Percentiles rank a stretch among this genome's conserved stretches.
Evolutionary conservation across 805 yeast genomes (phyloP).

Genomic region (Wickerhamiella sorbophila): DNA sequence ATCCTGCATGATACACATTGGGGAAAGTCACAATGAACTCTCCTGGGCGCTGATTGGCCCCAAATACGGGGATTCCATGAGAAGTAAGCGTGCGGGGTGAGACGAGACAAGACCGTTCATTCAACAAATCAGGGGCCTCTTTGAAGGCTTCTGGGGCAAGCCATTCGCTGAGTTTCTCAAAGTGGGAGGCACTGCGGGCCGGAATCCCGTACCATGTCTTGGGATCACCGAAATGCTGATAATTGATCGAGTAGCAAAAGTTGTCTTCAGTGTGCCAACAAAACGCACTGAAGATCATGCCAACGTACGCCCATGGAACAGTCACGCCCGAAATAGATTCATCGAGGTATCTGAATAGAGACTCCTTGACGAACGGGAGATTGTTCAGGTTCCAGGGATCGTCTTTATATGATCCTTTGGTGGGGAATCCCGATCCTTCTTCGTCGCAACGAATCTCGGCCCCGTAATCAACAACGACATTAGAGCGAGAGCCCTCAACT

Average conservation of each 20-base stretch:
- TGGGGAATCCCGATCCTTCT: neutral
- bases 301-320: slow-evolving; percentile 87
- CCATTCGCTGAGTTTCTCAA: slow-evolving; percentile 47
- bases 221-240: slow-evolving; percentile 78
- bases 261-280: slow-evolving; percentile 98
- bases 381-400: slow-evolving; percentile 28
- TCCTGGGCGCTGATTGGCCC: slow-evolving; percentile 62
- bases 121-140: slow-evolving; percentile 76
- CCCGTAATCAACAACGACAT: slow-evolving; percentile 28
- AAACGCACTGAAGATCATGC: slow-evolving; percentile 77
- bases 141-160: slow-evolving; percentile 70
- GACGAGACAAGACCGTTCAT: slow-evolving; percentile 67
- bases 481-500: slow-evolving; percentile 20
- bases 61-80: slow-evolving; percentile 33
- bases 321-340: slow-evolving; percentile 72
- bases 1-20: slow-evolving; percentile 76
- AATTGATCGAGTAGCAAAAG: slow-evolving; percentile 78
- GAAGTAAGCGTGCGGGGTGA: slow-evolving; percentile 47
- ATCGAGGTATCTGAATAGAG: slow-evolving; percentile 24
- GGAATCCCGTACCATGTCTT: slow-evolving; percentile 95
- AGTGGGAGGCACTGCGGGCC: slow-evolving; percentile 41
- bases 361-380: slow-evolving; percentile 23
- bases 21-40: slow-evolving; percentile 81
- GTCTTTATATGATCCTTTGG: slow-evolving; percentile 20
- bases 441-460: slow-evolving; percentile 27